These are phyloP conservation scores for Geranium rotundifolium DNA, from an alignment of 345 rosid genomes.

Conservation along the genomic window DNA sequence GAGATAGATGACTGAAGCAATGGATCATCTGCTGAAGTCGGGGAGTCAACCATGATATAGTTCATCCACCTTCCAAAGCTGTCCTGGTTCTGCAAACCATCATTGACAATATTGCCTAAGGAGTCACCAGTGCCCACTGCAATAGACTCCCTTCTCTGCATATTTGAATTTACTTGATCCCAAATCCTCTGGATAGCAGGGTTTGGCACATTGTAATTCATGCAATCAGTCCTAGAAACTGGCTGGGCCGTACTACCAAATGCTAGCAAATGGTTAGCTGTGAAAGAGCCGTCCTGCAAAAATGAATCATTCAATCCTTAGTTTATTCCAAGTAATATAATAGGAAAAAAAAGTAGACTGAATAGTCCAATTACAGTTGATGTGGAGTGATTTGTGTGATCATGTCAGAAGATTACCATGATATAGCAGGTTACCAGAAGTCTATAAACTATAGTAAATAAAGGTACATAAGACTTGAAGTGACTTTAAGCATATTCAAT, in stretches of 20 bases:
- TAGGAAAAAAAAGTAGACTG: too few relatives aligned
- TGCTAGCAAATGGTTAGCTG: not conserved
- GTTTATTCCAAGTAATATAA: not conserved
- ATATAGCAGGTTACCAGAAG: too few relatives aligned
- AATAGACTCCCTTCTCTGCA: slow-evolving; percentile 22
- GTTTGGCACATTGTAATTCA: slow-evolving; percentile 8
- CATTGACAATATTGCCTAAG: slow-evolving; percentile 31
- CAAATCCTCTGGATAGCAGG: slow-evolving; percentile 21
- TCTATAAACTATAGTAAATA: too few relatives aligned
- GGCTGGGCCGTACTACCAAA: not conserved
- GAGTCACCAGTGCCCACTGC: slow-evolving; percentile 25
- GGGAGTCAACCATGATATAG: slow-evolving; percentile 38
- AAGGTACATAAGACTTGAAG: not conserved
- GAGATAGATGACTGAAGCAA: slow-evolving; percentile 34
- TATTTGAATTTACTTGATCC: slow-evolving; percentile 22
- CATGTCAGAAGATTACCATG: too few relatives aligned
- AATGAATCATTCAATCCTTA: slow-evolving; percentile 3
- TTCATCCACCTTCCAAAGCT: slow-evolving; percentile 84
- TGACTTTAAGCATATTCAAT: not conserved
- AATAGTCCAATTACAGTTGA: too few relatives aligned
- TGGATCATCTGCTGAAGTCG: slow-evolving; percentile 35
- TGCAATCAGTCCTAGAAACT: not conserved
- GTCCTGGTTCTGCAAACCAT: slow-evolving; percentile 62
- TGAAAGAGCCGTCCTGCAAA: slow-evolving; percentile 10
- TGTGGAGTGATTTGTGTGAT: too few relatives aligned